Evolutionary conservation across 768 basidiomycete genomes (phyloP), one percentile per base, ranked within the genome.

Genomic region (Tricholoma bakamatsutake): DNA sequence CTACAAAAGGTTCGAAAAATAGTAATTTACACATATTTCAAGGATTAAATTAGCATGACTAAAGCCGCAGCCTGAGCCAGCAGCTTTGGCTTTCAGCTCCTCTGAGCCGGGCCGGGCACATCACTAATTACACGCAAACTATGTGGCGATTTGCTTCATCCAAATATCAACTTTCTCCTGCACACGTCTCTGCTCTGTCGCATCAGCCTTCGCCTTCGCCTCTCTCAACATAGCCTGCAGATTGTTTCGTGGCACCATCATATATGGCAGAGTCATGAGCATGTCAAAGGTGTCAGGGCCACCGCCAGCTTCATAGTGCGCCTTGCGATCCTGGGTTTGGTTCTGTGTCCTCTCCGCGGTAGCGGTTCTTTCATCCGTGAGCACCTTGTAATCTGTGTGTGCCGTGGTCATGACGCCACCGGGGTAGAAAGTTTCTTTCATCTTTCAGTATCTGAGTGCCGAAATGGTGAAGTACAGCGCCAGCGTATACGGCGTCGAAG

Each of bases 401-500:
- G 13, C 15, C 15, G 43, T 33, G 45, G 28, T 17, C 28, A 21
- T 47, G 18, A 34, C 35, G 21, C 45, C 24, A 28, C 39, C 49
- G 17, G 48, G 48, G 40, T 50, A 50, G 55, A 39, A 40, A 17
- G 30, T 17, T 17, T 42, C 24, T 52, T 28, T 37, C 35, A 13
- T 37, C 35, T 37, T 31, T 31, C 31, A 31, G 31, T 45, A 33
- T 33, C 30, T 34, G 37, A 24, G 55, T 54, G 47, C 61, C 61
- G 39, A 61, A 64, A 55, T 59, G 50, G 31, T 54, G 24, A 35
- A 62, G 24, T 15, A 61, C 39, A 48, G 59, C 57, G 24, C 45
- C 43, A 15, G 62, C 62, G 43, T 60, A 64, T 54, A 60, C 56
- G 34, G 53, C 53, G 37, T 64, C 63, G 46, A 64, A 62, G 49